These are phyloP conservation scores for Alternaria conjuncta DNA, from an alignment of 2,329 filamentous ascomycete genomes.

Conservation along the genomic window DNA sequence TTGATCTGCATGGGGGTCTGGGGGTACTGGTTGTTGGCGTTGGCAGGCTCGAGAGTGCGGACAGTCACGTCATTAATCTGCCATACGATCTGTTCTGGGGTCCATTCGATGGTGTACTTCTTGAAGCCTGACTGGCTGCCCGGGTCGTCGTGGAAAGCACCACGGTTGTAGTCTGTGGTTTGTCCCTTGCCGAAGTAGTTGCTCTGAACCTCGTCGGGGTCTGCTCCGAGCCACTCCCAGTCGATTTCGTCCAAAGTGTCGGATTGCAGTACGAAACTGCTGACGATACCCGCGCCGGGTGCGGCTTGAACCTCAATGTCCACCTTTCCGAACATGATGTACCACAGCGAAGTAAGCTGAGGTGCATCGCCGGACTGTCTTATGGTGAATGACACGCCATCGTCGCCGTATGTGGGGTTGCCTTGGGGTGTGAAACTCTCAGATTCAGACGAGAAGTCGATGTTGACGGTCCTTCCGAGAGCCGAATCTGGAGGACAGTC, in stretches of 20 bases:
- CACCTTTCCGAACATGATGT: constrained; percentile 98
- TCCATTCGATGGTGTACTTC: constrained; percentile 94
- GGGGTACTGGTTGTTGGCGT: constrained; percentile 81
- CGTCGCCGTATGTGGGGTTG: constrained; percentile 72
- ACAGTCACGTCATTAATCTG: constrained; percentile 79
- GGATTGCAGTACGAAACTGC: constrained; percentile 87
- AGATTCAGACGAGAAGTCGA: constrained; percentile 81
- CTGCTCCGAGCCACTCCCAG: constrained; percentile 90
- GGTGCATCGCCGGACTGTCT: constrained; percentile 80
- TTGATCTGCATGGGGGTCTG: constrained; percentile 96
- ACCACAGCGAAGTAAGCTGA: constrained; percentile 87
- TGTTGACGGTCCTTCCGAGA: constrained; percentile 78
- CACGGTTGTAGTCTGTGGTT: constrained; percentile 84
- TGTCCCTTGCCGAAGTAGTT: constrained; percentile 88
- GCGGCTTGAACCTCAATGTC: constrained; percentile 85
- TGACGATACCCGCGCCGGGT: constrained; percentile 89
- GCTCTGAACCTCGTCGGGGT: constrained; percentile 79
- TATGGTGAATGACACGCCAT: constrained; percentile 85
- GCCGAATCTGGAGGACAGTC: constrained; percentile 78
- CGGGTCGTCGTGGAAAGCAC: constrained; percentile 73
- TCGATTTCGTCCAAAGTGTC: constrained; percentile 96
- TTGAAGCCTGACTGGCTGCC: constrained; percentile 77
- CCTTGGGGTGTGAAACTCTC: constrained; percentile 78
- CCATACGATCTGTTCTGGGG: constrained; percentile 82
- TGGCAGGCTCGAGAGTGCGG: constrained; percentile 72